Percentiles rank a stretch among this genome's conserved stretches.
These are phyloP conservation scores for Kernera saxatilis DNA, from an alignment of 345 rosid species.

Conservation along the genomic window DNA sequence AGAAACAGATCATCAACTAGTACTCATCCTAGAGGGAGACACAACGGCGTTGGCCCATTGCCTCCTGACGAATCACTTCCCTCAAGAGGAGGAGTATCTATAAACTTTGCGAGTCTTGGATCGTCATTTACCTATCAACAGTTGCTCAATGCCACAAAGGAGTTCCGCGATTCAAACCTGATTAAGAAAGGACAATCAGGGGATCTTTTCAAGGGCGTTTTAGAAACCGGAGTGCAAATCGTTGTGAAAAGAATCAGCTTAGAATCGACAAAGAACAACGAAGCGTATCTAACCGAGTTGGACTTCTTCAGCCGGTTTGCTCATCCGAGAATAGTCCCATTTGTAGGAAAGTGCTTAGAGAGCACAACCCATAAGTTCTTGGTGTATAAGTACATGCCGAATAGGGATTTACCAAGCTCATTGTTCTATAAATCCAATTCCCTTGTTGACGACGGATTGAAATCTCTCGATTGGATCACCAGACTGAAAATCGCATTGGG, in stretches of 20 bases:
- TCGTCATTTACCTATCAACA: slow-evolving; percentile 62
- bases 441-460: slow-evolving; percentile 49
- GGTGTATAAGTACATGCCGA: slow-evolving; percentile 82
- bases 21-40: slow-evolving; percentile 32
- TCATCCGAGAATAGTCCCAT: slow-evolving; percentile 67
- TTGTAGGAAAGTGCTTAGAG: slow-evolving; percentile 80
- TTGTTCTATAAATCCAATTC: slow-evolving; percentile 46
- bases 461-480: slow-evolving; percentile 92
- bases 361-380: slow-evolving; percentile 61
- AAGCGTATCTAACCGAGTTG: slow-evolving; percentile 51
- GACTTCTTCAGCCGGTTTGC: slow-evolving; percentile 66
- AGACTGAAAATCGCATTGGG: slow-evolving; percentile 85
- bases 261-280: slow-evolving; percentile 41
- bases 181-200: slow-evolving; percentile 89
- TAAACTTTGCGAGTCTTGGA: slow-evolving; percentile 45
- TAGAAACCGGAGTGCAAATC: slow-evolving; percentile 54
- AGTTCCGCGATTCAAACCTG: slow-evolving; percentile 54
- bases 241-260: slow-evolving; percentile 62
- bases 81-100: slow-evolving; percentile 39
- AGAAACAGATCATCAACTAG: slow-evolving; percentile 25
- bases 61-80: slow-evolving; percentile 46
- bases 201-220: slow-evolving; percentile 57
- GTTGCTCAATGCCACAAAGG: slow-evolving; percentile 51
- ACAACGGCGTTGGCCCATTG: slow-evolving; percentile 50
- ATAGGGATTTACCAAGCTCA: slow-evolving; percentile 69